Base-by-base conservation (phyloP, 2,329 filamentous ascomycete species). In the Botryosphaeria agaves region DNA sequence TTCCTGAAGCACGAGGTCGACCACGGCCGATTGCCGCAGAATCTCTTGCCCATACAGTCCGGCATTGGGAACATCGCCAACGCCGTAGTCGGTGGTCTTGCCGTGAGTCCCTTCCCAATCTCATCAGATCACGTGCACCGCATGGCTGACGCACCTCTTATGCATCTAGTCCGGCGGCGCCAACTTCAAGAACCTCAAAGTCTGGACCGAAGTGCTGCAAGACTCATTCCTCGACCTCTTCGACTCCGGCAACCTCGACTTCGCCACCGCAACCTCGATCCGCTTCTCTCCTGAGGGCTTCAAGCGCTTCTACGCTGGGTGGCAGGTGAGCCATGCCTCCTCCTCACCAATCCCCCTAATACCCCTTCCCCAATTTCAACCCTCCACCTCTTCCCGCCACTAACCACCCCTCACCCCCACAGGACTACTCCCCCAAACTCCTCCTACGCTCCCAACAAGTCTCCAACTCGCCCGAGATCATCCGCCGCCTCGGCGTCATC, bases 41-140 rank as follows among this genome's bases (percentile, higher is more conserved):
- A 73, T 47, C 69, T 92, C 2, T 64, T 89, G 1, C 82, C 82
- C 2, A 66, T 91, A 12, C 82, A 92, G 54, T 85, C 78, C 7
- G 83, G 83, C 26, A 92, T 92, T 41, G 83, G 84, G 39, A 92
- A 92, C 61, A 91, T 92, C 41, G 83, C 83, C 54, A 92, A 92
- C 53, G 83, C 83, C 21, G 84, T 92, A 38, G 73, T 92, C 35
- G 82, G 83, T 36, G 84, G 83, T 9, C 70, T 92, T 33, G 70
- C 74, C 39, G 49, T 51, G 43, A 32, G 47, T 41, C 5, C 3
- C 7, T 16, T 18, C 6, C 32, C 26, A 27, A 9, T 15, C 12
- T 24, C 20, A 18, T 15, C n/a, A 20, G 17, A 21, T 15, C 14
- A 29, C 23, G 8, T 28, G 14, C 14, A 32, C 25, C 5, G 7